Evolutionary conservation across 2,329 filamentous ascomycete species (phyloP), one percentile per base, ranked within the genome.

Genomic region (Alternaria gaisen): DNA sequence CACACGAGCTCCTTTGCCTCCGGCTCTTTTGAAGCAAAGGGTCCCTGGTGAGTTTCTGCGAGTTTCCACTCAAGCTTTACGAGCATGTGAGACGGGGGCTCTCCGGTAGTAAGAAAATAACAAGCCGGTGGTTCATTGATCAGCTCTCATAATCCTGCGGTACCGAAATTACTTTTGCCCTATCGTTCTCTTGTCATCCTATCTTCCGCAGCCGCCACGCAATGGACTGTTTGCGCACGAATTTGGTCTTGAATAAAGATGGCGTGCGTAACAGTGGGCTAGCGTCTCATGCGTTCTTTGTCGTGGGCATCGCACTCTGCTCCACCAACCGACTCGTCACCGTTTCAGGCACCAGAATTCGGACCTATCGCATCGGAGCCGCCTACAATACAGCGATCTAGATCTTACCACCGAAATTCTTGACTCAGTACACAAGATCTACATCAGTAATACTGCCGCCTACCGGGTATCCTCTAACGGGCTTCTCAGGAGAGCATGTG

Each of bases 321-420:
- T 64, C 50, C 58, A 65, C 63, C 56, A 52, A 41, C 51, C 57
- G 59, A 56, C 54, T 66, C 58, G 56, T 65, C 57, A 56, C 63
- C 60, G 67, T 68, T 68, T 67, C 69, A 75, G 72, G 72, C 73
- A 74, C 53, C 71, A 65, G 63, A 65, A 68, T 74, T 67, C 63
- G 20, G 63, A 59, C 73, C 68, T 68, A 74, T 74, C 61, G 66
- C 22, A 55, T 58, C 41, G 48, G 50, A 36, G 65, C 55, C 72
- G 72, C 72, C 69, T 75, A 28, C 14, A 48, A 20, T 46, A n/a
- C 43, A 53, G 26, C 26, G 30, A 41, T 60, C 47, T 40, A 57
- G 46, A 60, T 56, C 38, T 36, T 53, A 50, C 20, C 46, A 46
- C 26, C 20, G n/a, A n/a, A 12, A 18, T 34, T 24, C 40, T 20